phyloP scores from a whole-genome alignment of 305 asterid genomes.

The Fraxinus albicans region DNA sequence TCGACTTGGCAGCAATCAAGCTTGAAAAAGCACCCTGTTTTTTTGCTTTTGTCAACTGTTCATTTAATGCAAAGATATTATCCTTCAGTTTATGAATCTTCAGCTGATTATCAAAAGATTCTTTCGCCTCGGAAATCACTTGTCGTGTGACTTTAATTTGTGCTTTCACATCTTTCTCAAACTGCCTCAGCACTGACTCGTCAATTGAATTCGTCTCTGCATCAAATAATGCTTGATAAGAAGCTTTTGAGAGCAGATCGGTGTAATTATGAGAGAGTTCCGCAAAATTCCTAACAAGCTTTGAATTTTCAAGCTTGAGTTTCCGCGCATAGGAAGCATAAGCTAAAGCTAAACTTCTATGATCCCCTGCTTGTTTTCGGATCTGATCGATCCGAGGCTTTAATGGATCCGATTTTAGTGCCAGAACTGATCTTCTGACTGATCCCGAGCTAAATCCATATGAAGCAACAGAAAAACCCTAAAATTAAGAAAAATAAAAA shows the following conservation, averaged over 20 bases:
- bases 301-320: constrained; percentile 38
- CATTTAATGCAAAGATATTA: constrained; percentile 38
- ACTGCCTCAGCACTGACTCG: constrained; percentile 31
- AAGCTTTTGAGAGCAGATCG: constrained; percentile 31
- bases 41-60: constrained; percentile 32
- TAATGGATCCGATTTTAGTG: constrained; percentile 38
- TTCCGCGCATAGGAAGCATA: constrained; percentile 40
- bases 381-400: constrained; percentile 39
- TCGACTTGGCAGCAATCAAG: constrained; percentile 41
- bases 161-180: constrained; percentile 40
- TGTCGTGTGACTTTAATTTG: constrained; percentile 34
- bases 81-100: constrained; percentile 42
- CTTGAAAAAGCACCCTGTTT: constrained; percentile 42
- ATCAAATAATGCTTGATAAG: constrained; percentile 21
- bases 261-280: constrained; percentile 33
- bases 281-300: constrained; percentile 33
- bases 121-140: constrained; percentile 37
- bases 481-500: not conserved
- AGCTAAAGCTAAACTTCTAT: constrained; percentile 30
- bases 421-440: constrained; percentile 29
- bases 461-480: constrained; percentile 20
- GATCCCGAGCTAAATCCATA: constrained; percentile 8
- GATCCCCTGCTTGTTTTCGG: constrained; percentile 39
- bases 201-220: constrained; percentile 28
- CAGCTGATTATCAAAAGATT: constrained; percentile 39